Percentiles rank a stretch among this genome's conserved stretches.
These are phyloP conservation scores for Taiozyma sp. DNA, from an alignment of 1,139 yeast species.

Conservation along the genomic window DNA sequence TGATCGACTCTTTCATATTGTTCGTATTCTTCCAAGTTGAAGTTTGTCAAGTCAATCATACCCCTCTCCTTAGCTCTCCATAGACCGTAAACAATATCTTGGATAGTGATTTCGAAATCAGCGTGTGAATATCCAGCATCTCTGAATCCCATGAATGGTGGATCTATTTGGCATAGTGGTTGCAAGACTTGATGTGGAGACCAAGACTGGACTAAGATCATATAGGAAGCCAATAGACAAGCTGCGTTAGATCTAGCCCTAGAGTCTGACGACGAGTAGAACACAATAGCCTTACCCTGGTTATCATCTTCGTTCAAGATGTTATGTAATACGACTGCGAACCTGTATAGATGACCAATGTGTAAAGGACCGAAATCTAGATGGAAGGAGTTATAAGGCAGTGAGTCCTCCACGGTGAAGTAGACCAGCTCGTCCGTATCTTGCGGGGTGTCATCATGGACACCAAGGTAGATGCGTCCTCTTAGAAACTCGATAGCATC, in stretches of 20 bases:
- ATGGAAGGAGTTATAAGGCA: conserved; percentile 90
- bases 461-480: conserved; percentile 87
- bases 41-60: conserved; percentile 80
- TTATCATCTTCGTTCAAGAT: conserved; percentile 81
- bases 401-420: conserved; percentile 88
- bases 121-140: conserved; percentile 98
- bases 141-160: conserved; percentile 91
- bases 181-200: conserved; percentile 97
- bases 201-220: conserved; percentile 96
- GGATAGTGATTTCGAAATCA: conserved; percentile 88
- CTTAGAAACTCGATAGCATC: conserved; percentile 37
- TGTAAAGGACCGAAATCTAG: conserved; percentile 95
- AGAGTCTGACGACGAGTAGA: conserved; percentile 79
- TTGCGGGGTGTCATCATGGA: conserved; percentile 74
- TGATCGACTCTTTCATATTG: conserved; percentile 93
- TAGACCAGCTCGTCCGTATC: conserved; percentile 76
- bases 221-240: conserved; percentile 87
- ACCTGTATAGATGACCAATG: conserved; percentile 87
- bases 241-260: conserved; percentile 92
- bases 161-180: conserved; percentile 88
- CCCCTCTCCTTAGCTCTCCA: conserved; percentile 98
- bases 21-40: conserved; percentile 90
- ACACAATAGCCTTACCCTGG: conserved; percentile 84
- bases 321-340: conserved; percentile 92
- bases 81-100: conserved; percentile 91